Evolutionary conservation across 768 basidiomycete species (phyloP), one percentile per base, ranked within the genome.

Genomic region (Boletus reticuloceps): DNA sequence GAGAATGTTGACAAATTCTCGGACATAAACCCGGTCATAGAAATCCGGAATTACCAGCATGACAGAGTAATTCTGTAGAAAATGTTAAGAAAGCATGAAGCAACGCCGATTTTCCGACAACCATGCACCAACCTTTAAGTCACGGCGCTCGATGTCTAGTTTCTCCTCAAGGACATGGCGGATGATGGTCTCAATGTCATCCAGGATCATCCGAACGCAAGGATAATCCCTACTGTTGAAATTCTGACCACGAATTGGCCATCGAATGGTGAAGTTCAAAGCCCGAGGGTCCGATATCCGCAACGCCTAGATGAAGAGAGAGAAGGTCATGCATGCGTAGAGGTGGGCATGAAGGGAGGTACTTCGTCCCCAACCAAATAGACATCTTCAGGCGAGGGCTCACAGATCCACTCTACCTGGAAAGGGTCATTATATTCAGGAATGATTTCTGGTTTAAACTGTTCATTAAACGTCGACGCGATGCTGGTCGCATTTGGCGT

Each of bases 31-130:
- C 50, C 91, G 81, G 53, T 96, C 91, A 64, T 90, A 93, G 60
- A 92, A 85, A 69, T 99, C 97, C 8, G 97, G 95, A 22, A 98
- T 85, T 32, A 98, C 83, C 5, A 99, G 79, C 37, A 98, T 79
- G 13, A 88, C 86, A 3, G 93, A 94, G 70, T 88, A 90, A 54
- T 91, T 83, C 95, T 98, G 59, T 25, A 25, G 12, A 22, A 43
- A 12, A 38, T 6, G 8, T 22, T 44, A 32, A 48, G 27, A 55
- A 25, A 36, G 44, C 5, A 51, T 57, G 41, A 43, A 38, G 31
- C 5, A 14, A 36, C 12, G 42, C 20, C 25, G 22, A 11, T 7
- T 42, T 19, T 34, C 31, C n/a, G 42, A 47, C 36, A 41, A 32
- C 42, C 4, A 46, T 41, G 38, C 8, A 66, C 75, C 44, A 60